Conservation (phyloP, 495 filamentous ascomycete species). For the Aspergillus hancockii region DNA sequence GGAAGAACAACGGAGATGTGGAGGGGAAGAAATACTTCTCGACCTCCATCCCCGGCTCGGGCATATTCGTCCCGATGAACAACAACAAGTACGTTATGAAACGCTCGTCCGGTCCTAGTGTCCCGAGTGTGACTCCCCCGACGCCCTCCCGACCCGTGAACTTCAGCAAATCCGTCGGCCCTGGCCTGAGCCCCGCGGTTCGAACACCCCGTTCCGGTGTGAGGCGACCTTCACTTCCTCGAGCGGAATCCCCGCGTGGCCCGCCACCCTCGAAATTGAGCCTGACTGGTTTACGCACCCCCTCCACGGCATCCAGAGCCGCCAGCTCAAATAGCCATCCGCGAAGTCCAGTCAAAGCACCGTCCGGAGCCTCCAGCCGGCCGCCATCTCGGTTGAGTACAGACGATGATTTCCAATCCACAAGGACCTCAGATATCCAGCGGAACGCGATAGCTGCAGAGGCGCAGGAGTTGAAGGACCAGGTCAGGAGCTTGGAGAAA, state of each 20-base stretch:
- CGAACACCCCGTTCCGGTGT: conserved; percentile 53
- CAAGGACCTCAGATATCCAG: conserved; percentile 46
- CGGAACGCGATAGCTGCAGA: conserved; percentile 44
- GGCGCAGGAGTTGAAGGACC: conserved; percentile 56
- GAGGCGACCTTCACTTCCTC: conserved; percentile 70
- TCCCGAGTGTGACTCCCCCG: conserved; percentile 68
- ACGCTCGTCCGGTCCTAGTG: conserved; percentile 49
- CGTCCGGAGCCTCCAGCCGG: conserved; percentile 44
- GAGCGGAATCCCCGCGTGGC: conserved; percentile 77
- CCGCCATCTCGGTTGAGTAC: conserved; percentile 44
- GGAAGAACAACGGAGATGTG: conserved; percentile 96
- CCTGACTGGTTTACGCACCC: conserved; percentile 55
- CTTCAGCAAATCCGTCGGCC: conserved; percentile 85
- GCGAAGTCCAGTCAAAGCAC: conserved; percentile 45
- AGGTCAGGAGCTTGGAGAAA: conserved; percentile 61
- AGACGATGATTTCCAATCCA: conserved; percentile 39
- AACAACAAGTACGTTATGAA: conserved; percentile 73
- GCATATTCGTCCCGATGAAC: conserved; percentile 92
- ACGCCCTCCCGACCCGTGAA: conserved; percentile 62
- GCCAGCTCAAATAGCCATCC: conserved; percentile 32
- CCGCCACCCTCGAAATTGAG: conserved; percentile 50
- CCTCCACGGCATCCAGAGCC: conserved; percentile 37
- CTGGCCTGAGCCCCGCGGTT: conserved; percentile 61
- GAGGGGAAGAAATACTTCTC: conserved; percentile 84
- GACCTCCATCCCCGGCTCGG: conserved; percentile 74